Conservation (phyloP, 352 stramenopile genomes). For the Pythium pyrilobum region DNA sequence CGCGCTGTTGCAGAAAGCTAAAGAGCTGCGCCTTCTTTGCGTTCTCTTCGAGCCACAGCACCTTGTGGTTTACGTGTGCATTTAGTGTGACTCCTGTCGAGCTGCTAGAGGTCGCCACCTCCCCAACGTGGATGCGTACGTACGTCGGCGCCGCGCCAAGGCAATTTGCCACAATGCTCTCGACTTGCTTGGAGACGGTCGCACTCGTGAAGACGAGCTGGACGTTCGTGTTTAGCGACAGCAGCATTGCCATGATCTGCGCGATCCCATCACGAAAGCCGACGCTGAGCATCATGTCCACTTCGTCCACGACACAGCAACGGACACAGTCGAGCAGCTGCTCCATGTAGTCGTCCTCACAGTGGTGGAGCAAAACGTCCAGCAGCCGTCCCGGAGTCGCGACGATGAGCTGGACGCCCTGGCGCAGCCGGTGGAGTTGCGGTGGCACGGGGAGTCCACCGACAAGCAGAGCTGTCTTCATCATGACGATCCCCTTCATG, state of each 20-base stretch:
- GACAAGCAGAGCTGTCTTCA: conserved; percentile 64
- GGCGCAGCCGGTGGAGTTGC: conserved; percentile 55
- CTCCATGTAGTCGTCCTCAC: background rate
- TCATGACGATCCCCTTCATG: conserved; percentile 44
- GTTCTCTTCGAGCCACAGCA: conserved; percentile 52
- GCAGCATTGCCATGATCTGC: conserved; percentile 38
- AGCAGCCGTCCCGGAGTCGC: conserved; percentile 61
- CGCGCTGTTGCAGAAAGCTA: conserved; percentile 24
- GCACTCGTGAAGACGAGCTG: conserved; percentile 64
- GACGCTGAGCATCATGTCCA: conserved; percentile 65
- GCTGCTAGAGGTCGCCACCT: background rate
- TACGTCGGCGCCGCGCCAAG: conserved; percentile 5
- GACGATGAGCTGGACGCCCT: conserved; percentile 58
- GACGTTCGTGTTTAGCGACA: background rate
- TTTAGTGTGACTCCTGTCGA: conserved; percentile 18
- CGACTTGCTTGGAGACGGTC: conserved; percentile 39
- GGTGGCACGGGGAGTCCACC: conserved; percentile 59
- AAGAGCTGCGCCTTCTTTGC: conserved; percentile 60
- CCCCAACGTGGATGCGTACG: conserved; percentile 28
- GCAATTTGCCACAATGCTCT: conserved; percentile 26
- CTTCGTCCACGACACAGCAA: conserved; percentile 66
- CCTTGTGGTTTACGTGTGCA: conserved; percentile 24
- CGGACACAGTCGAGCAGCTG: conserved; percentile 26
- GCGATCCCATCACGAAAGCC: conserved; percentile 48
- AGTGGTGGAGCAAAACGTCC: conserved; percentile 27